Percentiles rank a stretch among this genome's conserved stretches.
Evolutionary conservation across 192 early-diverging fungal species (phyloP).

Genomic region (Backusella tuberculispora): DNA sequence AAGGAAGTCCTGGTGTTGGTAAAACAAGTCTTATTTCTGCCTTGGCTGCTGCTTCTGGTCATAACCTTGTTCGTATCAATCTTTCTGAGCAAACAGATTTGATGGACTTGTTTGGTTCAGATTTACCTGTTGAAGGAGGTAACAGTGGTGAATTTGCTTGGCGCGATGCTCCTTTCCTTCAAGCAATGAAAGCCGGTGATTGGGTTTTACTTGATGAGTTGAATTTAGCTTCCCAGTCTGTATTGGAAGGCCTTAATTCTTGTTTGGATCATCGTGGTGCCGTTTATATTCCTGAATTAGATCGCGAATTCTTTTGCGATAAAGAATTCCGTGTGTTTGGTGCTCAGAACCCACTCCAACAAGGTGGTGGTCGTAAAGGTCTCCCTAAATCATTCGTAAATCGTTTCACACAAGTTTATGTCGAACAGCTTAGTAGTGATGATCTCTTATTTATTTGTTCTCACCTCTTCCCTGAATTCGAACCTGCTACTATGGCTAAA

Average conservation of each 20-base stretch:
- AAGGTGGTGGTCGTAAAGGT: slow-evolving; percentile 99
- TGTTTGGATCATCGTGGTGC: slow-evolving; percentile 96
- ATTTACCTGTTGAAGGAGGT: slow-evolving; percentile 93
- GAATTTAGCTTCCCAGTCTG: slow-evolving; percentile 98
- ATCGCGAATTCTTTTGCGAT: slow-evolving; percentile 79
- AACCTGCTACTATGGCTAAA: slow-evolving; percentile 47
- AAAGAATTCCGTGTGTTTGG: slow-evolving; percentile 92
- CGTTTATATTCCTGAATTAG: slow-evolving; percentile 96
- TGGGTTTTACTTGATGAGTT: slow-evolving; percentile 98
- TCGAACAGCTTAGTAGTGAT: slow-evolving; percentile 77
- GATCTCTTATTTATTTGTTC: slow-evolving; percentile 82
- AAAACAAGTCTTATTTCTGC: slow-evolving; percentile 91
- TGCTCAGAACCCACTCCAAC: slow-evolving; percentile 95
- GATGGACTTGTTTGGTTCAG: slow-evolving; percentile 98
- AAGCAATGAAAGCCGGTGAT: slow-evolving; percentile 93
- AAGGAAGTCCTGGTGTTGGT: slow-evolving; percentile 97
- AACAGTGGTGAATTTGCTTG: slow-evolving; percentile 89
- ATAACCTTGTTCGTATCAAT: slow-evolving; percentile 92
- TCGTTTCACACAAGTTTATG: slow-evolving; percentile 94
- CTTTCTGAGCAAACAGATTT: slow-evolving; percentile 98
- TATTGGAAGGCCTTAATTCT: slow-evolving; percentile 97
- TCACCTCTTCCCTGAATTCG: slow-evolving; percentile 57
- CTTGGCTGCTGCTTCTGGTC: slow-evolving; percentile 80
- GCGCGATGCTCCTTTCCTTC: slow-evolving; percentile 96
- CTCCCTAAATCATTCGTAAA: slow-evolving; percentile 97